Conservation (phyloP, 352 stramenopile species). For the Peronospora belbahrii region DNA sequence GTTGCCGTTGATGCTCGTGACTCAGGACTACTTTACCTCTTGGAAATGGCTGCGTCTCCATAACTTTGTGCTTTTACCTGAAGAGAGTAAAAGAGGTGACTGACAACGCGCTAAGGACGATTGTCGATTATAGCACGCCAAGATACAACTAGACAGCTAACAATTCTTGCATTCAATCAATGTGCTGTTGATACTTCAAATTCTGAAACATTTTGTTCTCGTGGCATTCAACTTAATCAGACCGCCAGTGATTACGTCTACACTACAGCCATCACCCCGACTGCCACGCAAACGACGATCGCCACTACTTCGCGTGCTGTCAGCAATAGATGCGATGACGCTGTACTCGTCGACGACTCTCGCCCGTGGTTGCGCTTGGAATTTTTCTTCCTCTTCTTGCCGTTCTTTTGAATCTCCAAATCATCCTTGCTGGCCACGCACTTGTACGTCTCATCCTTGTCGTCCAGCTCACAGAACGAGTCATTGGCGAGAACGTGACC, state of each 20-base stretch:
- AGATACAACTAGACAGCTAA: slow-evolving; percentile 11
- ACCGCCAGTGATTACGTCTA: slow-evolving; percentile 8
- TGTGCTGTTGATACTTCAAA: too few relatives aligned
- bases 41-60: slow-evolving; percentile 40
- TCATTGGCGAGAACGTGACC: slow-evolving; percentile 56
- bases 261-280: slow-evolving; percentile 18
- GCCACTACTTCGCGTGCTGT: slow-evolving; percentile 16
- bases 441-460: slow-evolving; percentile 62
- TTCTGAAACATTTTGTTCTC: neutral
- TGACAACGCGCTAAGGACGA: slow-evolving; percentile 1
- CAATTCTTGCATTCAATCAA: too few relatives aligned
- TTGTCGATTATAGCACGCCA: neutral
- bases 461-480: slow-evolving; percentile 49
- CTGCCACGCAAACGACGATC: slow-evolving; percentile 17
- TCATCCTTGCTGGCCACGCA: slow-evolving; percentile 61
- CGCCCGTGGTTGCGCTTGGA: slow-evolving; percentile 7
- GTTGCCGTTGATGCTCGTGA: slow-evolving; percentile 52
- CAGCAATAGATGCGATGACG: slow-evolving; percentile 1
- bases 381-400: slow-evolving; percentile 36
- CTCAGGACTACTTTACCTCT: slow-evolving; percentile 47
- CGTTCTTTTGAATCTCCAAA: slow-evolving; percentile 52
- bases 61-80: slow-evolving; percentile 52
- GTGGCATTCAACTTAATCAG: neutral
- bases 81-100: slow-evolving; percentile 26
- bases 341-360: slow-evolving; percentile 10